Evolutionary conservation across 805 yeast species (phyloP), one percentile per base, ranked within the genome.

Genomic region (Teunomyces lycoperdinae): DNA sequence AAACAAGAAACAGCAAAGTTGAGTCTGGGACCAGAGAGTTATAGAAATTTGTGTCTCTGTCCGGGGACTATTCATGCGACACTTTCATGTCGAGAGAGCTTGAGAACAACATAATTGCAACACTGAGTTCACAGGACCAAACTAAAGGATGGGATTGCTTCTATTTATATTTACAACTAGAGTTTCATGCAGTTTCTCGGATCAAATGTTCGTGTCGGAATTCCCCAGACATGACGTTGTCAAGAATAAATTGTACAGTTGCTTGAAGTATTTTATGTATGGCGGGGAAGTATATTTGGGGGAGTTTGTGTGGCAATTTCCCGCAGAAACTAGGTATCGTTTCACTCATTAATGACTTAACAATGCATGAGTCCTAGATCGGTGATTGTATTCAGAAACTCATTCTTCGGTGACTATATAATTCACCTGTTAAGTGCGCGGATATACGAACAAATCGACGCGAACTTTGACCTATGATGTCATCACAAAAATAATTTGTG

Each of bases 1-100:
- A 50, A 47, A 11, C 45, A 38, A 4, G 53, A 50, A 9, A 50
- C 49, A 2, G 51, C 51, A 34, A 47, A 45, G 31, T 50, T 45
- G 20, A 50, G 42, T 29, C 41, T 44, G 29, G 32, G 16, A 8
- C 53, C 53, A 9, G 42, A 14, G 29, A 50, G 29, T 8, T 49
- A 49, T 7, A 50, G 28, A 30, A 27, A 50, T 3, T 38, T 38
- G 33, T 47, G 49, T 10, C 14, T 17, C 28, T 40, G 14, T 17
- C 43, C 34, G 14, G 43, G 43, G n/a, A 41, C 13, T 13, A 41
- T 17, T 17, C 43, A n/a, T 41, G 43, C 10, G 32, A 16, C 5
- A n/a, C 20, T 28, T 28, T 30, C 13, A 40, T 17, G 24, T 40
- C 32, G 13, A 40, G 10, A 11, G 33, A 40, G n/a, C 43, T 38